Conservation (phyloP, 345 rosid species). For the Pistacia vera region DNA sequence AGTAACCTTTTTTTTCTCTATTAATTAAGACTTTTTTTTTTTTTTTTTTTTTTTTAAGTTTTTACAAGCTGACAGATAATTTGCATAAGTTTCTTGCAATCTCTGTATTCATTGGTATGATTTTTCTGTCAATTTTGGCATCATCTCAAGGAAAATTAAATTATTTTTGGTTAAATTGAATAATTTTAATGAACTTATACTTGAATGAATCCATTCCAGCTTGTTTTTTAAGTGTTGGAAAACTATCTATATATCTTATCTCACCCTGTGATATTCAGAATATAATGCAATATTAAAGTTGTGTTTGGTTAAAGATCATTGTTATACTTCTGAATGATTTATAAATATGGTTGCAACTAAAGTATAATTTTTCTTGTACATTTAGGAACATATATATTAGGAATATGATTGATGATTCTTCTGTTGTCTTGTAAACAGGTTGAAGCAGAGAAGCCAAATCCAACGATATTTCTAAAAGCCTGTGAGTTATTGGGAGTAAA, state of each 20-base stretch:
- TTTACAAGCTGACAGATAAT: background rate
- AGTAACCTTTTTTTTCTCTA: background rate
- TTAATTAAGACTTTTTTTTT: background rate
- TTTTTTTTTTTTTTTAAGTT: background rate
- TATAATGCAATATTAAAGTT: background rate
- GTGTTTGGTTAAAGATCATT: background rate
- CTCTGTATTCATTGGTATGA: background rate
- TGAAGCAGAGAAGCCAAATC: constrained; percentile 97
- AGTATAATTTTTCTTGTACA: background rate
- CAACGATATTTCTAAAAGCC: constrained; percentile 90
- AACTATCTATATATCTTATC: background rate
- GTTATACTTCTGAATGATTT: too few species aligned
- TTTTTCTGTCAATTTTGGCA: background rate
- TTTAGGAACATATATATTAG: background rate
- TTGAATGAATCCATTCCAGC: background rate
- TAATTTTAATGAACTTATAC: background rate
- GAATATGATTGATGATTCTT: background rate
- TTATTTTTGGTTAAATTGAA: background rate
- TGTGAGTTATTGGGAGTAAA: constrained; percentile 83
- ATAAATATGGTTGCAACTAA: background rate
- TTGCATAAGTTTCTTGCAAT: background rate
- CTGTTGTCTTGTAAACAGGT: constrained; percentile 49
- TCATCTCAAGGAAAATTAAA: background rate
- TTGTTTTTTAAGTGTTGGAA: background rate
- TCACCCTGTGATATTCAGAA: background rate